A percentile compares a stretch with the other conserved stretches of the same genome.
Evolutionary conservation across 2,329 filamentous ascomycete species (phyloP).

Genomic region (Pseudocercospora fijiensis): DNA sequence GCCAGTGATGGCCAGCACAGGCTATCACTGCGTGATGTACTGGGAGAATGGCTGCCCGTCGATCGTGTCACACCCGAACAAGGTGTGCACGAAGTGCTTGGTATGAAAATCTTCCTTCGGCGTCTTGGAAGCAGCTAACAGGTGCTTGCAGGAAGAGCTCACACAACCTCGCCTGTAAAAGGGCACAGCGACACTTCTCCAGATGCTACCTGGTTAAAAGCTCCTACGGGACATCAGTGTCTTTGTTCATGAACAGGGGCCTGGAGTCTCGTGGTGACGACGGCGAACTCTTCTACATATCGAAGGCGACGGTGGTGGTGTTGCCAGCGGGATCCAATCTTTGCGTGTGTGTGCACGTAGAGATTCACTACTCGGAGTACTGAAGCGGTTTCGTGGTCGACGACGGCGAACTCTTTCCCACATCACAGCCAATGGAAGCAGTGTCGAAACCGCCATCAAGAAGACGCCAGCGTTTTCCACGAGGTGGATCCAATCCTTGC

Average conservation of each 20-base stretch:
- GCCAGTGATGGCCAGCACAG: neutral
- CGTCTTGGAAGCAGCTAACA: neutral
- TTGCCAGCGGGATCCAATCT: neutral
- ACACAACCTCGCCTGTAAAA: neutral
- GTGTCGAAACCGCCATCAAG: no score
- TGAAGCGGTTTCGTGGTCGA: no score
- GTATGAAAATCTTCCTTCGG: neutral
- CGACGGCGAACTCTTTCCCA: no score
- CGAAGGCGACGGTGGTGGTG: neutral
- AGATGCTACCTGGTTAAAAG: neutral
- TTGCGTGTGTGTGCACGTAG: no score
- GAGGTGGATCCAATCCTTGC: no score
- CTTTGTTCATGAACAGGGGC: neutral
- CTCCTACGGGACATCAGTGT: neutral
- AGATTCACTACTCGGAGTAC: no score
- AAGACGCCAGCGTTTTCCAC: no score
- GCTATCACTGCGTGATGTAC: neutral
- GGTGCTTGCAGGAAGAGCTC: neutral
- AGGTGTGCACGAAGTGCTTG: neutral
- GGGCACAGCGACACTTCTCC: neutral
- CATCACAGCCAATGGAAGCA: no score
- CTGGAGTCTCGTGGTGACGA: neutral
- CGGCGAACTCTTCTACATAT: neutral
- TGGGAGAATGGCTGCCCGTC: neutral
- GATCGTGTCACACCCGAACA: neutral